Evolutionary conservation across 2,329 filamentous ascomycete species (phyloP).

Genomic region (Paraphaeosphaeria minitans): DNA sequence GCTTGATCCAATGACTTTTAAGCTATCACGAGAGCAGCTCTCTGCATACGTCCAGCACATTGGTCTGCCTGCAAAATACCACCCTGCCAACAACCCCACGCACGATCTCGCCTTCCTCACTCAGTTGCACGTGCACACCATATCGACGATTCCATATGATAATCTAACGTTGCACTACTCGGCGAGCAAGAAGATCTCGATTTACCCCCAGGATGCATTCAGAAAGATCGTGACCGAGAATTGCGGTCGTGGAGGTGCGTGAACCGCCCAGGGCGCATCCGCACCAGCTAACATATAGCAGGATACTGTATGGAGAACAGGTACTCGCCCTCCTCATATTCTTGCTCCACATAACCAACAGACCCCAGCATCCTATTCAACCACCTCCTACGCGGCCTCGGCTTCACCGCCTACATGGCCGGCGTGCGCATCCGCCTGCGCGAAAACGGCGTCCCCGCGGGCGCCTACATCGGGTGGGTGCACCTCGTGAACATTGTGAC

Average conservation of each 20-base stretch:
- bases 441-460: slow-evolving; percentile 38
- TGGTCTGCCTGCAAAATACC: slow-evolving; percentile 30
- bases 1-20: background rate
- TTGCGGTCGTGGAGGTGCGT: slow-evolving; percentile 54
- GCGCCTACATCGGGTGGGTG: slow-evolving; percentile 56
- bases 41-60: slow-evolving; percentile 42
- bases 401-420: slow-evolving; percentile 60
- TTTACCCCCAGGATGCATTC: slow-evolving; percentile 57
- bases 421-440: slow-evolving; percentile 55
- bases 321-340: no score
- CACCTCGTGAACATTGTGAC: slow-evolving; percentile 68
- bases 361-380: slow-evolving; percentile 56
- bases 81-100: slow-evolving; percentile 20
- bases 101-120: slow-evolving; percentile 44
- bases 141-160: slow-evolving; percentile 61
- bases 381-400: slow-evolving; percentile 58
- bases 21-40: slow-evolving; percentile 38
- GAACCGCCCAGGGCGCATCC: no score
- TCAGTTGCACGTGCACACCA: slow-evolving; percentile 52
- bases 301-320: slow-evolving; percentile 64
- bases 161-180: slow-evolving; percentile 62
- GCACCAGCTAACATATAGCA: no score
- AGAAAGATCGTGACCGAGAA: slow-evolving; percentile 54
- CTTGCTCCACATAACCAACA: no score
- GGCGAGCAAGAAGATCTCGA: slow-evolving; percentile 33